Evolutionary conservation across 192 early-diverging fungal species (phyloP).

Genomic region (Obelidium mucronatum): DNA sequence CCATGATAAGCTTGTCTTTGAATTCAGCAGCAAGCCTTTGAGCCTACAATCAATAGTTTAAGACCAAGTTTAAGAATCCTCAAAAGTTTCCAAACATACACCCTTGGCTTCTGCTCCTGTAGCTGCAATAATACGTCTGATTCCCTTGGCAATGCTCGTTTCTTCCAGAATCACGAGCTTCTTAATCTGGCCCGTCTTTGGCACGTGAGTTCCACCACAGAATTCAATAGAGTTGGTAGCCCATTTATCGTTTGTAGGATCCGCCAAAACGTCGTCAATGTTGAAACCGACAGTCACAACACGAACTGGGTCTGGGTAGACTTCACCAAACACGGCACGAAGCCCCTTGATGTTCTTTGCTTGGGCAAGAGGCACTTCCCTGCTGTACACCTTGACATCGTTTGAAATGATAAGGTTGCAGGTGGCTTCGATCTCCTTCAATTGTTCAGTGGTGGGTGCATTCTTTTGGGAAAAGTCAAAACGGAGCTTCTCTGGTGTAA

Average conservation of each 20-base stretch:
- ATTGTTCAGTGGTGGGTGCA: slow-evolving; percentile 70
- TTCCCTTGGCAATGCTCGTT: slow-evolving; percentile 92
- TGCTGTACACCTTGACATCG: slow-evolving; percentile 78
- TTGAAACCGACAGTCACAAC: slow-evolving; percentile 93
- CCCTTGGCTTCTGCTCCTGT: slow-evolving; percentile 92
- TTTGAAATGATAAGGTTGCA: slow-evolving; percentile 79
- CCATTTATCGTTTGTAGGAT: slow-evolving; percentile 85
- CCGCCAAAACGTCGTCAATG: slow-evolving; percentile 83
- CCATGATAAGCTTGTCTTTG: slow-evolving; percentile 63
- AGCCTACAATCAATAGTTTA: slow-evolving; percentile 47
- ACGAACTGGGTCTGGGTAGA: slow-evolving; percentile 96
- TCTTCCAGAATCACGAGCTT: slow-evolving; percentile 88
- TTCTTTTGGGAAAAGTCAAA: slow-evolving; percentile 92
- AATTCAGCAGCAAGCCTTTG: slow-evolving; percentile 75
- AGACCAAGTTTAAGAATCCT: too few species aligned
- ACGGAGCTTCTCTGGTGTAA: slow-evolving; percentile 93
- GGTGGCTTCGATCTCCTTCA: slow-evolving; percentile 77
- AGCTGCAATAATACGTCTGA: slow-evolving; percentile 92
- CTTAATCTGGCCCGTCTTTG: slow-evolving; percentile 89
- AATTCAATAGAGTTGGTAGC: slow-evolving; percentile 88
- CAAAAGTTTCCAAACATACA: too few species aligned
- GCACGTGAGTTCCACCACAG: slow-evolving; percentile 97
- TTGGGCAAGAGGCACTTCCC: slow-evolving; percentile 82
- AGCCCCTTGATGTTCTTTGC: slow-evolving; percentile 91
- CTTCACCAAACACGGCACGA: slow-evolving; percentile 96